Percentiles rank a stretch among this genome's conserved stretches.
Conservation (phyloP, 495 filamentous ascomycete genomes). For the Monascus purpureus region DNA sequence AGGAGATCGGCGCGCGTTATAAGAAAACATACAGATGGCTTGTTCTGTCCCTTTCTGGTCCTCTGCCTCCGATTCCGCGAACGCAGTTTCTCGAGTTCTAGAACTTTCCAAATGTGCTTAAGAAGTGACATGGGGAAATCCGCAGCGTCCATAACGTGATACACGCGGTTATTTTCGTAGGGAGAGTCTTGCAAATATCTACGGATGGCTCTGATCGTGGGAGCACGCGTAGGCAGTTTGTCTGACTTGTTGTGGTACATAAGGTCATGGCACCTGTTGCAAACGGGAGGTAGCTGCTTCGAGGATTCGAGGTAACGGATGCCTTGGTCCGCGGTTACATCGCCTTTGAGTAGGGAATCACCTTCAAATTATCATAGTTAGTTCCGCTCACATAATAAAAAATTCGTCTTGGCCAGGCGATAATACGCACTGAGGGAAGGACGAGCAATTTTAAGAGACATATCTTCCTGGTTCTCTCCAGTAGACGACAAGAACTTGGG, state of each 20-base stretch:
- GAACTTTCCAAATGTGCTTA: slow-evolving; percentile 42
- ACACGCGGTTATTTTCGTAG: slow-evolving; percentile 79
- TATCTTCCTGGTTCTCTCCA: too few relatives aligned
- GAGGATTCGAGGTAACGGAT: slow-evolving; percentile 7
- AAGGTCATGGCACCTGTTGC: slow-evolving; percentile 76
- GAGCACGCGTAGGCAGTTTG: slow-evolving; percentile 61
- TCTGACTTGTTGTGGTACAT: slow-evolving; percentile 56
- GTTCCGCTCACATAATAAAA: too few relatives aligned
- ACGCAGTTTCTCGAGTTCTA: slow-evolving; percentile 51
- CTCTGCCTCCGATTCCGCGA: slow-evolving; percentile 62
- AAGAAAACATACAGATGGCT: slow-evolving; percentile 61
- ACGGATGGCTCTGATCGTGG: slow-evolving; percentile 59
- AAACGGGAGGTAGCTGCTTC: slow-evolving; percentile 35
- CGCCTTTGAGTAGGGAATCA: too few relatives aligned
- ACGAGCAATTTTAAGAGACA: too few relatives aligned
- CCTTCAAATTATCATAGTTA: too few relatives aligned
- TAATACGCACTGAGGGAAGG: too few relatives aligned
- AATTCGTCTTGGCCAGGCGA: too few relatives aligned
- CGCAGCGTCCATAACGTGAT: slow-evolving; percentile 93
- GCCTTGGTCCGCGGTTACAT: too few relatives aligned
- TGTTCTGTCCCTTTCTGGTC: slow-evolving; percentile 45
- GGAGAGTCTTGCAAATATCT: slow-evolving; percentile 77
- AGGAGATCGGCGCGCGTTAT: slow-evolving; percentile 83
- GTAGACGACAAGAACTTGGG: too few relatives aligned
- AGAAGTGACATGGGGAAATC: slow-evolving; percentile 92